Percentiles rank a stretch among this genome's conserved stretches.
Conservation (phyloP, 78 protist genomes). For the Dictyostelium brefeldianum region DNA sequence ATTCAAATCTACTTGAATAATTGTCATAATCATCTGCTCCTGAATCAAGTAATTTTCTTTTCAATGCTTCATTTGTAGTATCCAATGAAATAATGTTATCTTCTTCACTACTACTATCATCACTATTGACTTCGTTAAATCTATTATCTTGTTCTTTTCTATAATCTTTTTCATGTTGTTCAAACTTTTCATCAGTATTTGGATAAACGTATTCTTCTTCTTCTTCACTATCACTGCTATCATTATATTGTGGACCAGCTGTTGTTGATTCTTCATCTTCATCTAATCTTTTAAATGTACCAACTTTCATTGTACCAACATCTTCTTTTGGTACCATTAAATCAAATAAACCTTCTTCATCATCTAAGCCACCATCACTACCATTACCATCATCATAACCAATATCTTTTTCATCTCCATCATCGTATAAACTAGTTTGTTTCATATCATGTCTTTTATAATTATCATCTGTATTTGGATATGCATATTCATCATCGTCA, state of each 20-base stretch:
- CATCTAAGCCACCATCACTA: neutral
- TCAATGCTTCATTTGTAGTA: slow-evolving; percentile 12
- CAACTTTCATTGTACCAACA: neutral
- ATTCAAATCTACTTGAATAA: neutral
- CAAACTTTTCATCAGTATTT: slow-evolving; percentile 30
- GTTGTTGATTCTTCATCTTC: neutral
- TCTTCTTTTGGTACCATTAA: neutral
- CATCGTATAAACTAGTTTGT: neutral
- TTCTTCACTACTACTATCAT: neutral
- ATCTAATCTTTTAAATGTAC: neutral
- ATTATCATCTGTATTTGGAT: slow-evolving; percentile 20
- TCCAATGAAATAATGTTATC: slow-evolving; percentile 1
- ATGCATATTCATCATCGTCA: neutral
- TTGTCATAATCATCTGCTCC: neutral
- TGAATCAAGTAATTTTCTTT: slow-evolving; percentile 12
- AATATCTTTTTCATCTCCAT: slow-evolving; percentile 13
- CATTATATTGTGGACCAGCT: neutral
- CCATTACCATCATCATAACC: neutral
- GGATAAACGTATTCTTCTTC: slow-evolving; percentile 63
- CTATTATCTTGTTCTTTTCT: slow-evolving; percentile 6
- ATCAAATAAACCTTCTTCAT: neutral
- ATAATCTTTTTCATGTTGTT: slow-evolving; percentile 22
- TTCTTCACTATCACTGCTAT: neutral
- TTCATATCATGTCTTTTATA: neutral
- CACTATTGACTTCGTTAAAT: neutral